Conservation (phyloP, 768 basidiomycete species). For the Clitopilus hobsonii region DNA sequence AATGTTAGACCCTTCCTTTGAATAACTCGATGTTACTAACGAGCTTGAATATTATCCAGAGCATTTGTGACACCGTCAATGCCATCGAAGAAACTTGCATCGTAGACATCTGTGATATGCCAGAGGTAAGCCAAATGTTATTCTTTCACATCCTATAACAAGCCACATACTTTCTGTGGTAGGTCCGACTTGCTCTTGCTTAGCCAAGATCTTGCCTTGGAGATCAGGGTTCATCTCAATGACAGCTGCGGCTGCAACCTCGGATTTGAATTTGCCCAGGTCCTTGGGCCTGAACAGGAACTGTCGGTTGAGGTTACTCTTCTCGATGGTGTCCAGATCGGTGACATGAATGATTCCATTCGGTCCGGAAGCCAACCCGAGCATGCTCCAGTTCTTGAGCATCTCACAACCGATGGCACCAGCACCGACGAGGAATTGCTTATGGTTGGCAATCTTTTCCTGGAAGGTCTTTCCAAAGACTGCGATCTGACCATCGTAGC, state of each 20-base stretch:
- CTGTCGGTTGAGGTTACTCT: constrained; percentile 96
- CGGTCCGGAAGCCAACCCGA: constrained; percentile 82
- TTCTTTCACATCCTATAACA: too few relatives aligned
- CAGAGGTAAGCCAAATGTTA: too few relatives aligned
- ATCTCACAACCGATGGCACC: constrained; percentile 99
- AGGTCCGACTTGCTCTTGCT: constrained; percentile 91
- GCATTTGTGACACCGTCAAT: constrained; percentile 97
- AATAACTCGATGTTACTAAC: constrained; percentile 39
- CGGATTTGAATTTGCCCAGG: constrained; percentile 94
- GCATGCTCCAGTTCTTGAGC: constrained; percentile 99
- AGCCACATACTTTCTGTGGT: constrained; percentile 90
- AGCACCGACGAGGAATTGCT: constrained; percentile 97
- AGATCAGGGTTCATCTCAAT: constrained; percentile 95
- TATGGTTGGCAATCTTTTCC: constrained; percentile 80
- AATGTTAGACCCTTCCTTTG: constrained; percentile 5
- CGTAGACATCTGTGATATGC: constrained; percentile 59
- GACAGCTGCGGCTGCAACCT: constrained; percentile 88
- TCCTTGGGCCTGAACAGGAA: constrained; percentile 98
- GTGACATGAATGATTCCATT: constrained; percentile 87
- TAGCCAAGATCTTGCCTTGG: constrained; percentile 76
- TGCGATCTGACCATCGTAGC: constrained; percentile 94
- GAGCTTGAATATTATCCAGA: constrained; percentile 93
- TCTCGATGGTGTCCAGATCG: constrained; percentile 98
- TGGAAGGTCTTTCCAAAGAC: constrained; percentile 95
- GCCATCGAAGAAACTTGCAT: constrained; percentile 79